phyloP scores from a whole-genome alignment of 257 asterid genomes.

The Solanum sejunctum region DNA sequence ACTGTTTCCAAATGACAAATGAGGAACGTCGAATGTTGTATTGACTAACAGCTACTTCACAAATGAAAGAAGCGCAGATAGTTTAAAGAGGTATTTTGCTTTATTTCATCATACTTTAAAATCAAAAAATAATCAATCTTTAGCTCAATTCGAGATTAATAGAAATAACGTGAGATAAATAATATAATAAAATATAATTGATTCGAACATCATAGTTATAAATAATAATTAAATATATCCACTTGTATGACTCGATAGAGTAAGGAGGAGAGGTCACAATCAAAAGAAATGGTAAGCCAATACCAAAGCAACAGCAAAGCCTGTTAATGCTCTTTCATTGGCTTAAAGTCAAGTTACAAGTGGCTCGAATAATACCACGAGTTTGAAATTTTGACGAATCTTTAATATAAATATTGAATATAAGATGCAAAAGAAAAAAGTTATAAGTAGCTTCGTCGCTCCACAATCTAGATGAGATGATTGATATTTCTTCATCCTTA shows the following conservation, averaged over 20 bases:
- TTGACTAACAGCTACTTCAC: too few relatives aligned
- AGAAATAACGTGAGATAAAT: neutral
- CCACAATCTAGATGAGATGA: too few relatives aligned
- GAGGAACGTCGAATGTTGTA: too few relatives aligned
- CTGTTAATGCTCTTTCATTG: neutral
- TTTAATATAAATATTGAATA: too few relatives aligned
- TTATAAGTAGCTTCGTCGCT: conserved; percentile 12
- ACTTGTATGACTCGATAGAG: neutral
- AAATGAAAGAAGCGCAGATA: too few relatives aligned
- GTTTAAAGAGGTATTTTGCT: too few relatives aligned
- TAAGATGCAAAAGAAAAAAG: neutral
- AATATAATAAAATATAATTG: neutral
- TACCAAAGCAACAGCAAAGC: neutral
- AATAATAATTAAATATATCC: neutral
- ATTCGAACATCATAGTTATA: neutral
- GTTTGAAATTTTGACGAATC: neutral
- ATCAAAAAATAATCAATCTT: too few relatives aligned
- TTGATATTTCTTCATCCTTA: too few relatives aligned
- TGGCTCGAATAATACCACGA: neutral
- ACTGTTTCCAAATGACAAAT: too few relatives aligned
- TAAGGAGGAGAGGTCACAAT: neutral
- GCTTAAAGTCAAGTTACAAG: conserved; percentile 7
- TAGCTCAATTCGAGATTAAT: too few relatives aligned
- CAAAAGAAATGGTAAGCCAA: neutral
- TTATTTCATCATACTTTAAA: too few relatives aligned